phyloP scores from a whole-genome alignment of 305 asterid species.

The Plantago coronopus region DNA sequence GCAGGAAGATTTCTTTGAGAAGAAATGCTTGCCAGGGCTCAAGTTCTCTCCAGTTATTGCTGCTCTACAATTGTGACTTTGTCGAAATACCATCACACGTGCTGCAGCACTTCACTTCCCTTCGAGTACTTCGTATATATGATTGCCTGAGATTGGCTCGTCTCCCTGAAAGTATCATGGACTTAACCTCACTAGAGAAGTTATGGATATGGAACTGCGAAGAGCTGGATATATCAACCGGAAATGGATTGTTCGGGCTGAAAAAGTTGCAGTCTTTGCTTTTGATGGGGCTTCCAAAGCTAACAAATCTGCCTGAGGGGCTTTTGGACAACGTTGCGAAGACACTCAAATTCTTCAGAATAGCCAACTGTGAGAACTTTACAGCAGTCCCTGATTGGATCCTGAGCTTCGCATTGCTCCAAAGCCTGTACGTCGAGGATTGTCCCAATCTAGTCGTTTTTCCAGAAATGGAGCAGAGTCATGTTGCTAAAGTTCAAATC shows the following conservation, averaged over 20 bases:
- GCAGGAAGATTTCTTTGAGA: constrained; percentile 28
- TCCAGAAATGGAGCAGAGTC: constrained; percentile 29
- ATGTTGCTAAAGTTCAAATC: constrained; percentile 30
- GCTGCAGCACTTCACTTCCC: constrained; percentile 30
- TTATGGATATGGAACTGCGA: constrained; percentile 57
- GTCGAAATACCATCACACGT: constrained; percentile 33
- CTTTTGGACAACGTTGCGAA: constrained; percentile 30
- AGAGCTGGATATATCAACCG: constrained; percentile 32
- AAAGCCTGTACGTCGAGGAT: constrained; percentile 39
- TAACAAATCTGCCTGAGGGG: constrained; percentile 36
- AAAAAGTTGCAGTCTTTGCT: constrained; percentile 39
- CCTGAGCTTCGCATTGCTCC: constrained; percentile 32
- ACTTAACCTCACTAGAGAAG: constrained; percentile 41
- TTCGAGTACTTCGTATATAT: constrained; percentile 42
- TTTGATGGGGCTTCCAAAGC: constrained; percentile 48
- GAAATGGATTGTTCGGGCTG: constrained; percentile 36
- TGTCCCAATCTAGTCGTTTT: constrained; percentile 32
- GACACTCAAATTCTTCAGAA: constrained; percentile 34
- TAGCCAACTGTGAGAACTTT: constrained; percentile 34
- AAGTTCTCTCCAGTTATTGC: constrained; percentile 36
- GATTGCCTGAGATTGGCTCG: constrained; percentile 39
- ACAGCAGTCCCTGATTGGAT: constrained; percentile 35
- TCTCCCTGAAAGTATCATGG: constrained; percentile 34
- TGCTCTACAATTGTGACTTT: constrained; percentile 40
- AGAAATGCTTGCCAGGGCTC: constrained; percentile 19